Percentiles rank a stretch among this genome's conserved stretches.
Conservation (phyloP, 2,329 filamentous ascomycete species). For the Xylaria multiplex region DNA sequence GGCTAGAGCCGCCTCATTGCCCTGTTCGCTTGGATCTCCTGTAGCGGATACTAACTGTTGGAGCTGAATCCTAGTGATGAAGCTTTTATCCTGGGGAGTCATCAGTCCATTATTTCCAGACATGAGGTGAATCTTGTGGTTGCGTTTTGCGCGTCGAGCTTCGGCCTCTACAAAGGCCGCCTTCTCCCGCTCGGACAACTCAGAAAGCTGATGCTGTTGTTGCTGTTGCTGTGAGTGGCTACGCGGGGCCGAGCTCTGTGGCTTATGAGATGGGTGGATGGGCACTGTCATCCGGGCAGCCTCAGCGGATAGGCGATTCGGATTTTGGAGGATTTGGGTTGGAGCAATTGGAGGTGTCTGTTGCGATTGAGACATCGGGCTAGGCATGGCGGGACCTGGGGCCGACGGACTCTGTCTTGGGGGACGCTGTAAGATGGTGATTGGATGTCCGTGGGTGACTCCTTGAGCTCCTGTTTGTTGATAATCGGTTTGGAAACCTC, state of each 20-base stretch:
- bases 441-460: slow-evolving; percentile 58
- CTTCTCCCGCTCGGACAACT: slow-evolving; percentile 85
- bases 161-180: slow-evolving; percentile 87
- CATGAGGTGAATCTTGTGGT: slow-evolving; percentile 95
- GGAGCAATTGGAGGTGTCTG: slow-evolving; percentile 60
- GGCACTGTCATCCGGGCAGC: slow-evolving; percentile 51
- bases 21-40: slow-evolving; percentile 83
- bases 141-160: slow-evolving; percentile 92
- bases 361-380: slow-evolving; percentile 49
- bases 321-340: slow-evolving; percentile 82
- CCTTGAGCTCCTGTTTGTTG: slow-evolving; percentile 46
- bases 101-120: slow-evolving; percentile 96
- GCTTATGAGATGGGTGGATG: slow-evolving; percentile 52
- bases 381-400: slow-evolving; percentile 46
- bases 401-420: slow-evolving; percentile 54
- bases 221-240: slow-evolving; percentile 69
- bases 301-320: slow-evolving; percentile 70
- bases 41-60: slow-evolving; percentile 95
- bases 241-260: slow-evolving; percentile 68
- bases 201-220: slow-evolving; percentile 77
- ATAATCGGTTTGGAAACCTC: slow-evolving; percentile 43
- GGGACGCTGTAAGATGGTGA: slow-evolving; percentile 67
- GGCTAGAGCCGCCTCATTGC: slow-evolving; percentile 80
- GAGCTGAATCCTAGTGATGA: slow-evolving; percentile 96
- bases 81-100: slow-evolving; percentile 99